Base-by-base conservation (phyloP, 805 yeast species). In the Dipodascopsis uninucleata region DNA sequence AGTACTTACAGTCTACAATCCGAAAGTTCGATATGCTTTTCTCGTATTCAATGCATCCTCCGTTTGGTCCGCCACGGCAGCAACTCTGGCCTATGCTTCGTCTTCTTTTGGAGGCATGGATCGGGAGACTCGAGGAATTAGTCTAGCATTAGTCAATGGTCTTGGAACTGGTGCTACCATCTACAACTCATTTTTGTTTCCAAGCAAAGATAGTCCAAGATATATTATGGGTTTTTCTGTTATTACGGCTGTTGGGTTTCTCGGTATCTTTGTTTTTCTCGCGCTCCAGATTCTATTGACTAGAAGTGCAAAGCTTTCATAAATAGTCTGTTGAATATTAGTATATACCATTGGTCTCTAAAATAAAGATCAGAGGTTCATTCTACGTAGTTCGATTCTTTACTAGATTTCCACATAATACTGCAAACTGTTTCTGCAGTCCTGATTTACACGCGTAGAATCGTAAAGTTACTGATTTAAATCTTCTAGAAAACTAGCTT, bases 41-140 rank as follows among this genome's bases (percentile, higher is more conserved):
- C 34, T 45, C 6, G 42, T 45, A 9, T 36, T 45, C n/a, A 41
- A 41, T 45, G 17, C 39, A n/a, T 9, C 43, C 6, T 45, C 39
- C 28, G 50, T 36, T 3, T 45, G 49, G 49, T 35, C 39, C 3
- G 40, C 42, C 4, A 45, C 49, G 4, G 41, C 49, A 14, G 45
- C 47, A 23, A 31, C 39, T 8, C 38, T 45, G 1, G 49, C 49
- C 4, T 45, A 35, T 29, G 46, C 42, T 10, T 45, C 50, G 8
- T 41, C 50, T 12, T 35, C 50, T 14, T 35, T 35, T 21, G 36
- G 41, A 1, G 36, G 25, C 31, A 25, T 45, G 46, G 50, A 45
- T 10, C 42, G 47, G n/a, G 51, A 45, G 38, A 41, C 52, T 9
- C 39, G 52, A n/a, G 51, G 37, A 5, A 41, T 47, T n/a, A 41